Base-by-base conservation (phyloP, 495 filamentous ascomycete species). In the Penicillium pulvis region DNA sequence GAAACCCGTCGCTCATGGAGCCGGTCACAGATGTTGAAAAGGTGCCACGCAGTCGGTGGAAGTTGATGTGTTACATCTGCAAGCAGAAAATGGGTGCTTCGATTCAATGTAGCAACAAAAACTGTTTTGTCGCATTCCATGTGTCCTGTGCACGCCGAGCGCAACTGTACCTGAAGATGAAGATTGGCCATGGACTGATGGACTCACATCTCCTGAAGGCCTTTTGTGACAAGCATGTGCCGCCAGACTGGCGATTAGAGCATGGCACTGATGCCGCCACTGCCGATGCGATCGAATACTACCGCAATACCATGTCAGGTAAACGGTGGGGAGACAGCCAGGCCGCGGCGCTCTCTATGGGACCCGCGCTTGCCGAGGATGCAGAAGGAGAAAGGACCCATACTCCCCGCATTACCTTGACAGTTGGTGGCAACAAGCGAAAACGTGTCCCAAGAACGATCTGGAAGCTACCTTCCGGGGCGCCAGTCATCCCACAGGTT, bases 1-100 rank as follows among this genome's bases (percentile, higher is more conserved):
- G 91, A n/a, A 99, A 99, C 64, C 87, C 90, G 10, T 94, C 92
- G 17, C 92, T 97, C 68, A 97, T 97, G 91, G 94, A 99, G 69
- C 94, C 94, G 1, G 92, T 99, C 50, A 92, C 93, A 77, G 94
- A 98, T 58, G 90, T 99, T 57, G 94, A 98, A 67, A 96, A 96
- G 70, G 93, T 99, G 7, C 94, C 94, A 5, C 92, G 88, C 69
- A 90, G 87, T 49, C 83, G 94, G 64, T 98, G 93, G 93, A 93
- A 91, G 75, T 75, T 99, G 60, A 85, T 83, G 28, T 99, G 94
- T 76, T 99, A 98, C 75, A 96, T 99, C 48, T 99, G 94, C 75
- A 88, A 90, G 56, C 94, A 98, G 73, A 88, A 86, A 65, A 99
- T 98, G 94, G 94, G 94, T 24, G 93, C 94, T 36, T 97, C 93